These are phyloP conservation scores for Apiospora marii DNA, from an alignment of 2,329 filamentous ascomycete species.

Conservation along the genomic window DNA sequence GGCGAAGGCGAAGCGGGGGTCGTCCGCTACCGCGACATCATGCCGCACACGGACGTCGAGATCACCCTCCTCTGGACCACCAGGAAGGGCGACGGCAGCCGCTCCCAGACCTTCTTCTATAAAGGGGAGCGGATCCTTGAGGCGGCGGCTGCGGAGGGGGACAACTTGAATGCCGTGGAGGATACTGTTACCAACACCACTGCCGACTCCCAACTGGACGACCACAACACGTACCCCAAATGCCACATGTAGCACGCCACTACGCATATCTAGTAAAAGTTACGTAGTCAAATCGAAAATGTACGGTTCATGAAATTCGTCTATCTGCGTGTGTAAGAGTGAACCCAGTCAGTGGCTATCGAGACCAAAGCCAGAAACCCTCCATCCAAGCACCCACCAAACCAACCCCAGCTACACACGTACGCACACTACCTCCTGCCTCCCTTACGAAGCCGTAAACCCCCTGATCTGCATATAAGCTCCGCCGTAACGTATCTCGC, in stretches of 20 bases:
- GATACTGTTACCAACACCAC: no score
- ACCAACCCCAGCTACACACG: background rate
- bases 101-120: background rate
- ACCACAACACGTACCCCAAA: no score
- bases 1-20: no score
- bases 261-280: background rate
- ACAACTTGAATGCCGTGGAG: no score
- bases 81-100: background rate
- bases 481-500: background rate
- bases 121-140: background rate
- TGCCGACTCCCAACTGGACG: no score
- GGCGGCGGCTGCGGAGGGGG: no score
- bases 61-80: background rate
- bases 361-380: background rate
- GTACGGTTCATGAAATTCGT: conserved; percentile 22
- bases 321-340: conserved; percentile 15
- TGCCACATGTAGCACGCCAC: no score
- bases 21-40: background rate
- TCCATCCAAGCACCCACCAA: background rate
- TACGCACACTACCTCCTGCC: background rate
- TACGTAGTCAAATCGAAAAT: background rate
- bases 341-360: background rate
- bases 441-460: background rate
- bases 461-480: background rate
- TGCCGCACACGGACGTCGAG: background rate